Percentiles rank a stretch among this genome's conserved stretches.
Conservation (phyloP, 805 yeast genomes). For the Candida incommunis region DNA sequence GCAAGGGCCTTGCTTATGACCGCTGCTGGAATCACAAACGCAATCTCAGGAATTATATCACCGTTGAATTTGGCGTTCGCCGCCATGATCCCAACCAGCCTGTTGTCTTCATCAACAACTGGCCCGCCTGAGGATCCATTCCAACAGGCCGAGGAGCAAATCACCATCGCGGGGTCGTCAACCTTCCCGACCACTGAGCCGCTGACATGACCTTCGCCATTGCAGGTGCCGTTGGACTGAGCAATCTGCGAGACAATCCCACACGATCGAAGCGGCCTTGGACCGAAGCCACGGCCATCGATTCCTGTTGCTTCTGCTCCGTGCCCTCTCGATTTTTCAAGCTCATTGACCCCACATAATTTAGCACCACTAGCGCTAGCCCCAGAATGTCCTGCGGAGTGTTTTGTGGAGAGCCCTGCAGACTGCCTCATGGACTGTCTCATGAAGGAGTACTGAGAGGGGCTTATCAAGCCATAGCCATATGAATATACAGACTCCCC, state of each 20-base stretch:
- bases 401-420: too few species aligned
- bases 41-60: constrained; percentile 22
- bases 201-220: too few species aligned
- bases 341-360: too few species aligned
- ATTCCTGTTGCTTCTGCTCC: neutral
- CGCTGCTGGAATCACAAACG: constrained; percentile 21
- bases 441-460: neutral
- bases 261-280: constrained; percentile 17
- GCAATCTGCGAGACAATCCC: constrained; percentile 17
- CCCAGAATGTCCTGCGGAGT: too few species aligned
- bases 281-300: constrained; percentile 2
- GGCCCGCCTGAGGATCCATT: constrained; percentile 27
- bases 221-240: too few species aligned
- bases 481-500: constrained; percentile 16
- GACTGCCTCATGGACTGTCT: too few species aligned
- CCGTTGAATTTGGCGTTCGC: constrained; percentile 21
- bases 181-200: too few species aligned
- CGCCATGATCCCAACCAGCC: constrained; percentile 23
- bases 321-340: too few species aligned
- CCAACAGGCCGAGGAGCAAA: constrained; percentile 24
- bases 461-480: constrained; percentile 21
- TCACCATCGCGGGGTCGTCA: constrained; percentile 13
- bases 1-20: constrained; percentile 13
- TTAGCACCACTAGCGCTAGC: too few species aligned
- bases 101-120: constrained; percentile 11